phyloP scores from a whole-genome alignment of 306 rosid species.

The Trifolium fragiferum region DNA sequence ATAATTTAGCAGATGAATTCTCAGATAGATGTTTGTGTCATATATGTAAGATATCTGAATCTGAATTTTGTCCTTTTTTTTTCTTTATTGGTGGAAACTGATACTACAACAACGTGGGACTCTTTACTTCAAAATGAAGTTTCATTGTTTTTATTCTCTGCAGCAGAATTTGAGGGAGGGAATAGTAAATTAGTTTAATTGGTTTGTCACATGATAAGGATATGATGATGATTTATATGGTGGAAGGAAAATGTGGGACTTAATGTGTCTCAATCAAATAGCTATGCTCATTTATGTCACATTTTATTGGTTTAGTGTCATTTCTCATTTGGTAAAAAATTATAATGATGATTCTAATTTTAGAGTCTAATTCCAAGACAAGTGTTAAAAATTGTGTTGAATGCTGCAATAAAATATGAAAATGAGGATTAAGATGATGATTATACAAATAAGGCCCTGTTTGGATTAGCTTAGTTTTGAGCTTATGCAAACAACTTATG shows the following conservation, averaged over 20 bases:
- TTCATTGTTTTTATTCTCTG: conserved; percentile 32
- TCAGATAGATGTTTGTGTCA: conserved; percentile 21
- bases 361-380: too few relatives aligned
- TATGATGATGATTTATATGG: conserved; percentile 13
- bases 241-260: conserved; percentile 24
- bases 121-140: conserved; percentile 48
- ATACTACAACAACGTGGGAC: conserved; percentile 18
- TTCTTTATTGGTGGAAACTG: conserved; percentile 23
- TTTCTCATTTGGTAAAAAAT: too few relatives aligned
- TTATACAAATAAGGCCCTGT: too few relatives aligned
- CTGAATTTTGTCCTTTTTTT: neutral
- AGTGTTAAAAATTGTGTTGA: too few relatives aligned
- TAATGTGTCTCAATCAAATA: conserved; percentile 15
- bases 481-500: too few relatives aligned
- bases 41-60: conserved; percentile 4
- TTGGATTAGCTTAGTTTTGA: too few relatives aligned
- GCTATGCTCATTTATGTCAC: neutral
- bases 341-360: too few relatives aligned
- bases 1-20: conserved; percentile 16
- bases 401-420: too few relatives aligned
- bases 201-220: conserved; percentile 1
- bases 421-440: too few relatives aligned
- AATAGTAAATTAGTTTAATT: neutral
- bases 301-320: too few relatives aligned
- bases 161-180: conserved; percentile 6